A percentile compares a stretch with the other conserved stretches of the same genome.
Evolutionary conservation across 202 grass and related monocot species (phyloP).

Genomic region (Brachypodium distachyon): DNA sequence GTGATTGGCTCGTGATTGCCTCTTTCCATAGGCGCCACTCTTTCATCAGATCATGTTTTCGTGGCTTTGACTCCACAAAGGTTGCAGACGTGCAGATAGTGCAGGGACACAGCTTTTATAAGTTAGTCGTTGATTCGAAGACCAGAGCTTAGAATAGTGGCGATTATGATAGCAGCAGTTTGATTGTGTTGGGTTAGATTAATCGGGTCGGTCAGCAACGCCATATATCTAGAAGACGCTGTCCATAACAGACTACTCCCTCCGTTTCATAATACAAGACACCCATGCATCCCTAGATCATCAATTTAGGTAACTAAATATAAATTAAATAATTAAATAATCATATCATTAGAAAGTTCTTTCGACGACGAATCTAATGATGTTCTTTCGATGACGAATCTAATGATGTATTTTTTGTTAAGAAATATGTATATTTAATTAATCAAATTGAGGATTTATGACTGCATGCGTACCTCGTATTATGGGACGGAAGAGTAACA

Average conservation of each 20-base stretch:
- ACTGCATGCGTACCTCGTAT: too few species aligned
- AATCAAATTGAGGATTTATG: too few species aligned
- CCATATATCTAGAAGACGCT: neutral
- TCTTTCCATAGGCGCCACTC: slow-evolving; percentile 8
- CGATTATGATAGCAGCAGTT: neutral
- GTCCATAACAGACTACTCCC: neutral
- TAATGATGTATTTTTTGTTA: too few species aligned
- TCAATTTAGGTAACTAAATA: too few species aligned
- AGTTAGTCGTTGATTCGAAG: neutral
- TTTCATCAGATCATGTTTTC: slow-evolving; percentile 8
- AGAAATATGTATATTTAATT: too few species aligned
- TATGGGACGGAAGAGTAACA: too few species aligned
- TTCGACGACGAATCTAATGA: too few species aligned
- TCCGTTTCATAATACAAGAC: too few species aligned
- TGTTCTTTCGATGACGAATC: too few species aligned
- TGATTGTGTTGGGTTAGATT: neutral
- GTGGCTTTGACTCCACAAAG: neutral
- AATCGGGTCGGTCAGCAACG: neutral
- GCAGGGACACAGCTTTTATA: neutral
- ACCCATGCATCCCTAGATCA: too few species aligned
- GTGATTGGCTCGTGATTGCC: slow-evolving; percentile 8
- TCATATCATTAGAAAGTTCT: too few species aligned
- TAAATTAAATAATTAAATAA: too few species aligned
- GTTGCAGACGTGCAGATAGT: neutral
- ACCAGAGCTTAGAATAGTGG: neutral